These are phyloP conservation scores for Aspergillus coremiiformis DNA, from an alignment of 495 filamentous ascomycete species.

Conservation along the genomic window DNA sequence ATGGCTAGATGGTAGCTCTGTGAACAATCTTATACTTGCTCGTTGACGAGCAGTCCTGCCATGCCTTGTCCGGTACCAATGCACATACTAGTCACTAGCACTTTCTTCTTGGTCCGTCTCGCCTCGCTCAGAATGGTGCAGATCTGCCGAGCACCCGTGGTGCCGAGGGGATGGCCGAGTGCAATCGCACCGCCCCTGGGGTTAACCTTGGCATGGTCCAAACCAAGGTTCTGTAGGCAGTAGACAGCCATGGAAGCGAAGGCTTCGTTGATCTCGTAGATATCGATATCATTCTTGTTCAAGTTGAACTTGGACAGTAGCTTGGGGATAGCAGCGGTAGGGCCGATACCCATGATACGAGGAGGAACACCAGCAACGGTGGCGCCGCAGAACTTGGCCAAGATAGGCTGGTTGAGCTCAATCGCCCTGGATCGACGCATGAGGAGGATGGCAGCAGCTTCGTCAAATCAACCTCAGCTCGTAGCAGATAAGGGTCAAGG, in stretches of 20 bases:
- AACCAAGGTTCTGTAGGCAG: slow-evolving; percentile 66
- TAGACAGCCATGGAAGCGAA: slow-evolving; percentile 98
- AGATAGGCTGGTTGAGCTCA: slow-evolving; percentile 80
- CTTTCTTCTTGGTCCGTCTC: slow-evolving; percentile 70
- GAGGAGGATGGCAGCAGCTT: slow-evolving; percentile 75
- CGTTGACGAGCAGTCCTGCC: slow-evolving; percentile 80
- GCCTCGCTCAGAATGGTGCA: slow-evolving; percentile 79
- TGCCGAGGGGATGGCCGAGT: slow-evolving; percentile 74
- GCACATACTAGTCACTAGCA: slow-evolving; percentile 80
- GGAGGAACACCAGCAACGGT: slow-evolving; percentile 86
- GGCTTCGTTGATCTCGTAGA: slow-evolving; percentile 94
- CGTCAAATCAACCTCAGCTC: neutral
- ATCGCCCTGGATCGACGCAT: slow-evolving; percentile 91
- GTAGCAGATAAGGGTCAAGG: neutral
- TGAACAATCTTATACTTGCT: slow-evolving; percentile 44
- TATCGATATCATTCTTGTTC: slow-evolving; percentile 73
- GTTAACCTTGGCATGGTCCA: slow-evolving; percentile 85
- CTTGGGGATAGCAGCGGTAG: slow-evolving; percentile 90
- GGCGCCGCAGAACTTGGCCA: slow-evolving; percentile 90
- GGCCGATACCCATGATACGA: slow-evolving; percentile 95
- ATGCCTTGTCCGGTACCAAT: slow-evolving; percentile 80
- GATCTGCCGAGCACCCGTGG: slow-evolving; percentile 74
- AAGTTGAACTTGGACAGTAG: slow-evolving; percentile 74
- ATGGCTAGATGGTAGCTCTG: neutral
- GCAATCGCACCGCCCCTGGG: slow-evolving; percentile 75